phyloP scores from a whole-genome alignment of 768 basidiomycete species.

The Fistulinella prunicolor region DNA sequence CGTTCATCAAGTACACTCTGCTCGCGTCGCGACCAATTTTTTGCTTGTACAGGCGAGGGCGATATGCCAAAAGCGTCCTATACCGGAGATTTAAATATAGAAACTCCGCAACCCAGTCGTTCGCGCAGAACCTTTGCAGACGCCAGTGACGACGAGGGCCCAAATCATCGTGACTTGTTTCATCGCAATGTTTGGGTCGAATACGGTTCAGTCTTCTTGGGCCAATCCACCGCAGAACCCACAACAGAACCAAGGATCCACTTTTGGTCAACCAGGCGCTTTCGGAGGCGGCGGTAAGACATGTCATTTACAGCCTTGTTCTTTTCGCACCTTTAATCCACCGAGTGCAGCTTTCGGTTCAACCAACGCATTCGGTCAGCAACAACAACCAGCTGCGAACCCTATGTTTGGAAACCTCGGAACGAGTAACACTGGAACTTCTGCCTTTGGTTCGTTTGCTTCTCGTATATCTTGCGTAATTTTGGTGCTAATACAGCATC shows the following conservation, averaged over 20 bases:
- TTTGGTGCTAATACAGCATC: background rate
- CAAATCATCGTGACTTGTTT: slow-evolving; percentile 10
- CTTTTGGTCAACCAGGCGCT: slow-evolving; percentile 68
- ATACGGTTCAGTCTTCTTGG: slow-evolving; percentile 60
- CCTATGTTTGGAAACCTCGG: slow-evolving; percentile 77
- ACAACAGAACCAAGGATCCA: slow-evolving; percentile 48
- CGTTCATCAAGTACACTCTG: background rate
- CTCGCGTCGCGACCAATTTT: slow-evolving; percentile 8
- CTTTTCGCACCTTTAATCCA: slow-evolving; percentile 24
- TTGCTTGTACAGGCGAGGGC: too few species aligned
- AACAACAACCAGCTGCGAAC: slow-evolving; percentile 65
- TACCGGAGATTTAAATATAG: slow-evolving; percentile 15
- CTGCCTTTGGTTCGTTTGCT: slow-evolving; percentile 35
- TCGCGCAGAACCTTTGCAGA: slow-evolving; percentile 9
- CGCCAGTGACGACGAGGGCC: slow-evolving; percentile 26
- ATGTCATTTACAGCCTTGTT: slow-evolving; percentile 28
- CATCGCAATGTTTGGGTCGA: slow-evolving; percentile 58
- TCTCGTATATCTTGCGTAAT: slow-evolving; percentile 1
- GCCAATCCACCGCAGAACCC: slow-evolving; percentile 63
- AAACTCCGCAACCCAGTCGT: slow-evolving; percentile 21
- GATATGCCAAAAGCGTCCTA: slow-evolving; percentile 13
- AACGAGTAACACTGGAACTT: slow-evolving; percentile 32
- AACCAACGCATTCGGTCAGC: slow-evolving; percentile 59
- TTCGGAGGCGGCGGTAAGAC: slow-evolving; percentile 55
- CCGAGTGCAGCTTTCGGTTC: slow-evolving; percentile 51